Base-by-base conservation (phyloP, 176 grass and related monocot genomes). In the Musa acuminata region DNA sequence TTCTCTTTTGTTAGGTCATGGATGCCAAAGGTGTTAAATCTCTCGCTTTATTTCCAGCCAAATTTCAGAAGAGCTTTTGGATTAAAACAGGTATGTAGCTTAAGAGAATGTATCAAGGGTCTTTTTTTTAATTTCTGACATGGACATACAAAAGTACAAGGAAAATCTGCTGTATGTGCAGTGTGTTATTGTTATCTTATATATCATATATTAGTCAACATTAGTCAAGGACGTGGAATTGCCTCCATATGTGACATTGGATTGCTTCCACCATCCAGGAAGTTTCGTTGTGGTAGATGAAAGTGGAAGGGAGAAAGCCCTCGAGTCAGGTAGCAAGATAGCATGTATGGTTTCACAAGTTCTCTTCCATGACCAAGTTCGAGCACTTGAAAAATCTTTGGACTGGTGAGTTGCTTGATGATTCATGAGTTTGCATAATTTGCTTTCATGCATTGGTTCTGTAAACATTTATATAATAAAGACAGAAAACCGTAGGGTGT, bases 61-160 rank as follows among this genome's bases (percentile, higher is more conserved):
- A 94, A 77, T 98, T 98, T 55, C 90, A 93, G 21, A 98, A 84
- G 88, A 98, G 90, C 82, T 89, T 98, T 64, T 98, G 95, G 90
- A 98, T 98, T 43, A 98, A 98, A 84, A 91, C 64, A 70, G 88
- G 94, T 93, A 68, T 73, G 27, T n/a, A 29, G 13, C 22, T 55
- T 22, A 29, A n/a, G 14, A 2, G 20, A 12, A 69, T 52, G 9
- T 53, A 53, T 2, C 22, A 8, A 26, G 13, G 13, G 11, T 55
- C 55, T 4, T 67, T 43, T 20, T 67, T 65, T 25, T 52, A 2
- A n/a, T 14, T 67, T 17, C 8, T 26, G 10, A 16, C 8, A 26
- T 65, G 21, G 16, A 22, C 43, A 14, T 27, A 64, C 13, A 71
- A 11, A 71, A 25, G 20, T 53, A 52, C 16, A 11, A n/a, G 16